These are phyloP conservation scores for Neonothopanus nambi DNA, from an alignment of 1,284 basidiomycete genomes.

Conservation along the genomic window DNA sequence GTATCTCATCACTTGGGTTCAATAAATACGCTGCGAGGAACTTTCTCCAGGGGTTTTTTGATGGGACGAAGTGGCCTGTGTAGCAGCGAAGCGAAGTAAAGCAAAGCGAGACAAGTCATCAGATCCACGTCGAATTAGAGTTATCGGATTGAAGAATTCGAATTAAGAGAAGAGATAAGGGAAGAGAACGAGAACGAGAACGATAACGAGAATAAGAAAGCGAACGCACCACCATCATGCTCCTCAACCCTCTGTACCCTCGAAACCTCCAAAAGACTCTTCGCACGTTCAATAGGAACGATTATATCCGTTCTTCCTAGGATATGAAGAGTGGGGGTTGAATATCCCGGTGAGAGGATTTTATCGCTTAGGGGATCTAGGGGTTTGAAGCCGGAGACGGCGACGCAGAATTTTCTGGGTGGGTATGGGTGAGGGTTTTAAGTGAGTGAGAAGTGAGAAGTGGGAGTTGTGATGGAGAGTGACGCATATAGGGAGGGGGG, in stretches of 20 bases:
- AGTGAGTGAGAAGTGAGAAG: neutral
- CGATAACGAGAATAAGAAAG: neutral
- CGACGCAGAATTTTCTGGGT: conserved; percentile 65
- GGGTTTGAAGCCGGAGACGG: conserved; percentile 68
- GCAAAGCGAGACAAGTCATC: neutral
- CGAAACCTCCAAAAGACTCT: conserved; percentile 60
- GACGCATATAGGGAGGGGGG: no score
- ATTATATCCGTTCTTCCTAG: conserved; percentile 82
- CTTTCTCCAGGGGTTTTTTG: conserved; percentile 70
- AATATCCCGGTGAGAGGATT: conserved; percentile 58
- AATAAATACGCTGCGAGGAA: conserved; percentile 60
- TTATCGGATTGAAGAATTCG: no score
- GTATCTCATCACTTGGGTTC: conserved; percentile 36
- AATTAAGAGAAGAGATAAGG: no score
- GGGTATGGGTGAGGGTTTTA: no score
- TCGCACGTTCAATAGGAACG: conserved; percentile 72
- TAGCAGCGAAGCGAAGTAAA: no score
- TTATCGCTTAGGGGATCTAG: conserved; percentile 48
- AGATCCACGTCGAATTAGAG: no score
- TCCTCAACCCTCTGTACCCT: conserved; percentile 62
- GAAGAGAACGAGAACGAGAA: no score
- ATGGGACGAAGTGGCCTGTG: conserved; percentile 85
- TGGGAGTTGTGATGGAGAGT: neutral
- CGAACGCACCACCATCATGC: conserved; percentile 69
- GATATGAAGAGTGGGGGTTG: conserved; percentile 80